Percentiles rank a stretch among this genome's conserved stretches.
phyloP scores from a whole-genome alignment of 1,139 yeast species.

The Yamadazyma siamensis region DNA sequence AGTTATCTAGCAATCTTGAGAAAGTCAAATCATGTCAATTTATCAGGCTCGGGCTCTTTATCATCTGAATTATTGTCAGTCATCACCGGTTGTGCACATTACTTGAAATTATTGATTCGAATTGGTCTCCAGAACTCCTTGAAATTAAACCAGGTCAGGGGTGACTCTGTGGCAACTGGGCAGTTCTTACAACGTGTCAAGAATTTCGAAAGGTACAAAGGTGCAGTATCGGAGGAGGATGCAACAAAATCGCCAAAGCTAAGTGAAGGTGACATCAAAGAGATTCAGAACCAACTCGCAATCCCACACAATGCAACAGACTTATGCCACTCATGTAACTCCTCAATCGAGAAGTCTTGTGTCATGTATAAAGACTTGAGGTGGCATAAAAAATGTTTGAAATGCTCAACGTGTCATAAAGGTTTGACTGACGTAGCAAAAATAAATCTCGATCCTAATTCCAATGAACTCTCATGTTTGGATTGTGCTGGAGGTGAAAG shows the following conservation, averaged over 20 bases:
- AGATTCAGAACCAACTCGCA: conserved; percentile 33
- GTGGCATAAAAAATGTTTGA: conserved; percentile 80
- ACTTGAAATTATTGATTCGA: conserved; percentile 78
- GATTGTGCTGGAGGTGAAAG: conserved; percentile 47
- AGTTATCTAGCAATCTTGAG: conserved; percentile 70
- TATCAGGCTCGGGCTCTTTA: conserved; percentile 67
- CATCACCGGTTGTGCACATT: conserved; percentile 92
- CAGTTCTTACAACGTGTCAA: conserved; percentile 49
- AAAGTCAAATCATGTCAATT: conserved; percentile 43
- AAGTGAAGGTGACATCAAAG: conserved; percentile 9
- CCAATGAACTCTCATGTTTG: conserved; percentile 48
- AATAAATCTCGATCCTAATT: conserved; percentile 22
- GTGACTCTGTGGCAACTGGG: conserved; percentile 61
- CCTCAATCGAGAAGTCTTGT: conserved; percentile 83
- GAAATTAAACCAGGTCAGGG: conserved; percentile 56
- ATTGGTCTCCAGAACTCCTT: conserved; percentile 77
- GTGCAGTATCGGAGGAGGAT: conserved; percentile 20
- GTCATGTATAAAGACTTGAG: conserved; percentile 61
- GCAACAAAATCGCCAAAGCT: conserved; percentile 13
- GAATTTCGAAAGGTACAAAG: conserved; percentile 18
- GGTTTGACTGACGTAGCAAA: conserved; percentile 29
- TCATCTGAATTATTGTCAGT: conserved; percentile 63
- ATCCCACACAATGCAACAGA: conserved; percentile 72
- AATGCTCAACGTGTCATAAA: conserved; percentile 54
- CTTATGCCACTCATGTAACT: conserved; percentile 65